Conservation (phyloP, 2,329 filamentous ascomycete species). For the Talaromyces sp. region DNA sequence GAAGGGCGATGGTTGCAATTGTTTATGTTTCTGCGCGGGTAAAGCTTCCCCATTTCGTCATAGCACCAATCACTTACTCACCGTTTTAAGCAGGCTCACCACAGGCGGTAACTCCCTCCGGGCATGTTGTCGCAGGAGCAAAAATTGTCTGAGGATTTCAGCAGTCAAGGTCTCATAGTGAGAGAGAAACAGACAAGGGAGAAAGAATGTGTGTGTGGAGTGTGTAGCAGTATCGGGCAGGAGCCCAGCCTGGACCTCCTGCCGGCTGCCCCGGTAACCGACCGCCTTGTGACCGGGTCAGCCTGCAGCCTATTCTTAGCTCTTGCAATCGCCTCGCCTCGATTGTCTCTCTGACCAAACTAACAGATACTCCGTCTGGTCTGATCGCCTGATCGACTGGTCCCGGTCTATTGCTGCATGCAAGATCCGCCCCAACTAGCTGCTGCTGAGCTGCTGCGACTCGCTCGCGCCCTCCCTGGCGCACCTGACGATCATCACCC, state of each 20-base stretch:
- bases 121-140: not conserved
- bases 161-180: not conserved
- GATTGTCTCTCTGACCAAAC: not conserved
- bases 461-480: not conserved
- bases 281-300: not conserved
- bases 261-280: constrained; percentile 13
- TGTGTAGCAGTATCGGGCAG: not conserved
- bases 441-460: not conserved
- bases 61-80: not conserved
- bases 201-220: not conserved
- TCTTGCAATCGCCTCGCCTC: not conserved
- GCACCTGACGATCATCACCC: not conserved
- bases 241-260: not conserved
- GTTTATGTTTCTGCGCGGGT: not conserved
- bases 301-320: not conserved
- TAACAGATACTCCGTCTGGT: not conserved
- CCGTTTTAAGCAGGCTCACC: not conserved
- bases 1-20: not conserved
- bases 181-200: not conserved
- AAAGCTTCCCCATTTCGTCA: constrained; percentile 1
- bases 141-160: not conserved
- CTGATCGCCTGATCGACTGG: not conserved
- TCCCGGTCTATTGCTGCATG: not conserved
- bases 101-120: not conserved
- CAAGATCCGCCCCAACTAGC: not conserved